Evolutionary conservation across 331 rosid species (phyloP), one percentile per base, ranked within the genome.

Genomic region (Quercus lobata): DNA sequence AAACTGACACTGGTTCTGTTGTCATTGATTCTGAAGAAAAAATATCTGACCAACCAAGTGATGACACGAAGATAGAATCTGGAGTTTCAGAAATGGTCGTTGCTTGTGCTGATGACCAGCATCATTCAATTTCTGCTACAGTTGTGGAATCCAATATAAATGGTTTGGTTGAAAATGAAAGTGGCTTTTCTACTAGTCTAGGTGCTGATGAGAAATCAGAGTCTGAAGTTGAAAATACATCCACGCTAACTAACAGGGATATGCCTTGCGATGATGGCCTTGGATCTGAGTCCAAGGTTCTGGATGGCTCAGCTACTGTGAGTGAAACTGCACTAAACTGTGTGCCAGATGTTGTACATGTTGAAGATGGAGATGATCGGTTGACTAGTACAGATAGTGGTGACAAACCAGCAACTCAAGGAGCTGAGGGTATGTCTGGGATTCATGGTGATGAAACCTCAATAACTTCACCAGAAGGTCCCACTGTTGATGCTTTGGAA

Each of bases 401-500:
- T 19, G 46, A 37, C 34, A 75, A 71, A 56, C 57, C 18, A 17
- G 58, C 81, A 30, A 30, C 21, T 58, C 73, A 69, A 57, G 80
- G 34, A 69, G 75, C 52, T 35, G 76, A 74, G 75, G 57, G 15
- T 61, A 37, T 70, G 73, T 69, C 75, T 5, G 84, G 79, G 73
- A 72, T 34, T 52, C 87, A 25, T 19, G 84, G 71, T 73, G 82
- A 69, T 66, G 88, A 76, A 81, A 73, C 78, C 77, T 63, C 83
- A 19, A 76, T 24, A 77, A 78, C 80, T 37, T 55, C 86, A 57
- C 86, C 61, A 29, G 88, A 85, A 78, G 82, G 65, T 80, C 75
- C 91, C 15, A 34, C 75, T 41, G 12, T 46, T 15, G 90, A 85
- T 76, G 57, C 84, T 80, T 74, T 70, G 41, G 93, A 85, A 77